Conservation (phyloP, 1,284 basidiomycete species). For the Sanghuangporus baumii region DNA sequence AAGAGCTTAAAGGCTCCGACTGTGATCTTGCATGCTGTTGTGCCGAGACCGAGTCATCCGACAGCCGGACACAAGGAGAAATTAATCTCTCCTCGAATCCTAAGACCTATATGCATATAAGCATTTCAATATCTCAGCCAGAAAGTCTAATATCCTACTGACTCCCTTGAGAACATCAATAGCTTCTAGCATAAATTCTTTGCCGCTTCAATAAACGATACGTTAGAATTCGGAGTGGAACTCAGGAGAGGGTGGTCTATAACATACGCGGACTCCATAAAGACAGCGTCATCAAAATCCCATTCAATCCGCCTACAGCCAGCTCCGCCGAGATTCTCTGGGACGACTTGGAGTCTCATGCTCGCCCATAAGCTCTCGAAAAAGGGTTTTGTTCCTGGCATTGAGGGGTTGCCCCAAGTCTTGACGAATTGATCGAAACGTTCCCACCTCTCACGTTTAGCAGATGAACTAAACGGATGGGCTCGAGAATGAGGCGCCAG, state of each 20-base stretch:
- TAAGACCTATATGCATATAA: slow-evolving; percentile 17
- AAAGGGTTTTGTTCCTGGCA: slow-evolving; percentile 77
- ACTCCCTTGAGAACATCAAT: slow-evolving; percentile 79
- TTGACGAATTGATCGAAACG: slow-evolving; percentile 63
- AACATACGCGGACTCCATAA: slow-evolving; percentile 78
- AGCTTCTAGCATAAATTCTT: slow-evolving; percentile 79
- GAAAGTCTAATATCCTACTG: slow-evolving; percentile 27
- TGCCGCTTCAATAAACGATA: slow-evolving; percentile 47
- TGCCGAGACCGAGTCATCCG: slow-evolving; percentile 26
- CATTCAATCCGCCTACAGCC: slow-evolving; percentile 61
- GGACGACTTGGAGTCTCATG: slow-evolving; percentile 67
- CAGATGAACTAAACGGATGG: slow-evolving; percentile 50
- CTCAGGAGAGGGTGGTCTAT: slow-evolving; percentile 19
- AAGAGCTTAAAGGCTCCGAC: slow-evolving; percentile 39
- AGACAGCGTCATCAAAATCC: slow-evolving; percentile 80
- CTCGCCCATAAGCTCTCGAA: slow-evolving; percentile 73
- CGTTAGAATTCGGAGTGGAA: slow-evolving; percentile 10
- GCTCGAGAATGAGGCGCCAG: slow-evolving; percentile 62
- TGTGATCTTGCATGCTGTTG: slow-evolving; percentile 46
- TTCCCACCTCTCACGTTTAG: slow-evolving; percentile 70
- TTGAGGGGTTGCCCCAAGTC: slow-evolving; percentile 73
- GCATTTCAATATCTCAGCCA: neutral
- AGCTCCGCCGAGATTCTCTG: slow-evolving; percentile 67
- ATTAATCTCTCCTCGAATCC: slow-evolving; percentile 20
- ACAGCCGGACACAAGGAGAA: slow-evolving; percentile 22